Evolutionary conservation across 2,329 filamentous ascomycete species (phyloP).

Genomic region (Colletotrichum spaethianum): DNA sequence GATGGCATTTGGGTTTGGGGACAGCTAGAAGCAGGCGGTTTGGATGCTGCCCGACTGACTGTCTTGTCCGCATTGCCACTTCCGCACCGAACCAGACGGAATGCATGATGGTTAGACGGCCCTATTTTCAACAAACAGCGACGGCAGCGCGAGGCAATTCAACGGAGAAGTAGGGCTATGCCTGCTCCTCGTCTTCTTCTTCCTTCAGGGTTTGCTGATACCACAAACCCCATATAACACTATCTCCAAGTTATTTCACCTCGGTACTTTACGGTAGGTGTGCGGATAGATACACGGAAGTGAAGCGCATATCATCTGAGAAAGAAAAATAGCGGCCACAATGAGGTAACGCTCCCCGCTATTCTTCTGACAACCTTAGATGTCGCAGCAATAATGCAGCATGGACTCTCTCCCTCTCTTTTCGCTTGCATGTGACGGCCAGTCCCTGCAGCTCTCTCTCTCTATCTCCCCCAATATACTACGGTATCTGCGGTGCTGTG

Average conservation of each 20-base stretch:
- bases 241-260: background rate
- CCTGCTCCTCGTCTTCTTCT: background rate
- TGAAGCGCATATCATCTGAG: background rate
- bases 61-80: constrained; percentile 3
- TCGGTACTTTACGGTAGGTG: background rate
- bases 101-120: constrained; percentile 12
- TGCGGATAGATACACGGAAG: background rate
- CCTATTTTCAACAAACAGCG: background rate
- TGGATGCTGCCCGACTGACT: background rate
- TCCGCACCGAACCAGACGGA: background rate
- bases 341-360: background rate
- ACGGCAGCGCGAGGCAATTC: background rate
- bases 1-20: constrained; percentile 6
- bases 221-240: background rate
- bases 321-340: background rate
- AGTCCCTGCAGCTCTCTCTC: background rate
- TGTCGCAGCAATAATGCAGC: background rate
- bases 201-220: background rate
- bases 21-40: background rate
- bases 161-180: background rate
- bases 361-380: constrained; percentile 7
- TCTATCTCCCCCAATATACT: background rate
- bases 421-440: background rate
- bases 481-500: background rate
- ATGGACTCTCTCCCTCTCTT: background rate